A percentile compares a stretch with the other conserved stretches of the same genome.
These are phyloP conservation scores for Salvia rosmarinus DNA, from an alignment of 257 asterid genomes.

Conservation along the genomic window DNA sequence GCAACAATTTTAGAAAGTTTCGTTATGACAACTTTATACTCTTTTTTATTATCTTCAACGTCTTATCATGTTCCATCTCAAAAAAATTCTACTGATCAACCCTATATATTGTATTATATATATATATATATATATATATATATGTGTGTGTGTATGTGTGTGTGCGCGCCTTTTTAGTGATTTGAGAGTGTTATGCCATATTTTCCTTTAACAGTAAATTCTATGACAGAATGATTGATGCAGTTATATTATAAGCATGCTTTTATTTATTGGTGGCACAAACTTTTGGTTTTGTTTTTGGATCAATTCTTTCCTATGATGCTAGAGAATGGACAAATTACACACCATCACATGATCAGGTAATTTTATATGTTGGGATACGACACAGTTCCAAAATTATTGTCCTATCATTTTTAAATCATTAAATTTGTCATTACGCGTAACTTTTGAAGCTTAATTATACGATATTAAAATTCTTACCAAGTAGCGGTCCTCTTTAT, in stretches of 20 bases:
- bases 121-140: no score
- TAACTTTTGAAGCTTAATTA: no score
- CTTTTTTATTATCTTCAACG: no score
- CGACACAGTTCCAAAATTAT: not conserved
- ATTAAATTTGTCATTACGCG: not conserved
- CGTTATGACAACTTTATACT: no score
- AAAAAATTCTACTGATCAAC: no score
- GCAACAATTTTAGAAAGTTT: no score
- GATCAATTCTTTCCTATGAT: slow-evolving; percentile 29
- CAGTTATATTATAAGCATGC: slow-evolving; percentile 29
- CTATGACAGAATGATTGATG: slow-evolving; percentile 18
- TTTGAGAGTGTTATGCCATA: slow-evolving; percentile 45
- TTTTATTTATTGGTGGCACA: slow-evolving; percentile 31
- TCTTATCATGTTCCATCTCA: no score
- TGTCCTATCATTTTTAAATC: not conserved
- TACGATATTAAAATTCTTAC: no score
- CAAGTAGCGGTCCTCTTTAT: no score
- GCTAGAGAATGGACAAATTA: slow-evolving; percentile 8
- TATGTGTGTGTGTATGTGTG: no score
- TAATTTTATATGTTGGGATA: not conserved
- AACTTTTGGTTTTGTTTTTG: slow-evolving; percentile 27
- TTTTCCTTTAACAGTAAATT: slow-evolving; percentile 23
- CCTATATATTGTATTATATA: no score
- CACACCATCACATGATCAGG: not conserved
- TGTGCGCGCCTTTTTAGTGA: slow-evolving; percentile 44